Base-by-base conservation (phyloP, 768 basidiomycete species). In the Amanita muscaria region DNA sequence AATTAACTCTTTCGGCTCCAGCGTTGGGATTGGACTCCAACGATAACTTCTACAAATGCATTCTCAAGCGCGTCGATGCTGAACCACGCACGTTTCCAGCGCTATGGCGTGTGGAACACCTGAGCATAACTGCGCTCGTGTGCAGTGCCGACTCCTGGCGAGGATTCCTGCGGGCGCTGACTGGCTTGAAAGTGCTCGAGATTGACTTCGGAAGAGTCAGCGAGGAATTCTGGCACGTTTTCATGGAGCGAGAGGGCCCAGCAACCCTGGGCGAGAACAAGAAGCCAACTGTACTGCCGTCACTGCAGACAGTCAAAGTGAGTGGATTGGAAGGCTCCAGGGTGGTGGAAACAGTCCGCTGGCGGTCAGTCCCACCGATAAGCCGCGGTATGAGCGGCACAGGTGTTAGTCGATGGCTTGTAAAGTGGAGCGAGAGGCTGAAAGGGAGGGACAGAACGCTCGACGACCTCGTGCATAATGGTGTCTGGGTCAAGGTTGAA, bases 111-210 rank as follows among this genome's bases (percentile, higher is more conserved):
- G 58, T 72, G 22, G 60, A 70, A 15, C 60, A 57, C 2, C 60
- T 74, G 19, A 56, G 59, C 23, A 61, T 76, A 21, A 61, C 60
- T 3, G 70, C 70, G 5, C 59, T 77, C 4, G 68, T 72, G 15
- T 70, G 73, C 49, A 64, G 58, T 42, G 42, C 53, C 14, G 48
- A 50, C 9, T 62, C 56, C 40, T 69, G 67, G 61, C 55, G 52
- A 6, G 51, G 53, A 3, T 55, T 76, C 11, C 50, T 76, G 16
- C 56, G 54, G 31, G 57, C 62, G 9, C 46, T 70, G 29, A 51
- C 48, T 3, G 59, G 55, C 16, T 56, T 75, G 14, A 59, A 60
- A 37, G 49, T 56, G 10, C 60, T 76, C 22, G 71, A 74, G 48
- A 64, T 69, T 36, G 69, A 72, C 51, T 72, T 73, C 47, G 49